phyloP scores from a whole-genome alignment of 2,329 filamentous ascomycete genomes.

The Arthrobotrys musiformis region DNA sequence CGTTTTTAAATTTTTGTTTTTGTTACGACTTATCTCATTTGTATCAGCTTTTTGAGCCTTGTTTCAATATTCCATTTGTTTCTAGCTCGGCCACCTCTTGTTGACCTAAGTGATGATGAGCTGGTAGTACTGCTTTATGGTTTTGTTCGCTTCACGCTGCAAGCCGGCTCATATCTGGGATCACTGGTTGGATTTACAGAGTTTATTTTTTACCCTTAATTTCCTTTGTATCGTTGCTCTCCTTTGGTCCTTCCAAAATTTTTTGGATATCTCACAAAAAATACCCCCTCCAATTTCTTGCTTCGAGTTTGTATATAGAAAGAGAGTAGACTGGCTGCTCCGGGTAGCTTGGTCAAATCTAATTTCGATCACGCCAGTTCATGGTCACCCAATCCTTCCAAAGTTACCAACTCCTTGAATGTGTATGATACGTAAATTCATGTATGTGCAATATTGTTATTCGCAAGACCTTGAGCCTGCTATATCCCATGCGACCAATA shows the following conservation, averaged over 20 bases:
- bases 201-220: slow-evolving; percentile 9
- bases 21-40: background rate
- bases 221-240: slow-evolving; percentile 37
- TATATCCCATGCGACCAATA: background rate
- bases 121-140: slow-evolving; percentile 20
- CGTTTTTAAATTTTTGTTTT: background rate
- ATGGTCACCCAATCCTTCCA: slow-evolving; percentile 10
- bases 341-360: slow-evolving; percentile 18
- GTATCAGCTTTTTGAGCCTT: slow-evolving; percentile 12
- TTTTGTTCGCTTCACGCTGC: slow-evolving; percentile 13
- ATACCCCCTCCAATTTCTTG: slow-evolving; percentile 35
- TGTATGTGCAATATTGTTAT: too few species aligned
- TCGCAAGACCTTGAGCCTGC: background rate
- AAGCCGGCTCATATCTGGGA: slow-evolving; percentile 34
- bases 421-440: too few species aligned
- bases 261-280: slow-evolving; percentile 34
- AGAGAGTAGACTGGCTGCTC: slow-evolving; percentile 33
- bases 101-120: slow-evolving; percentile 30
- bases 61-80: slow-evolving; percentile 18
- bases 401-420: background rate
- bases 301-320: slow-evolving; percentile 35
- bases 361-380: slow-evolving; percentile 23
- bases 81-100: background rate
- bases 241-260: slow-evolving; percentile 21
- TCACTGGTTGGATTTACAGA: slow-evolving; percentile 28